Conservation (phyloP, 805 yeast genomes). For the Yamadazyma laniorum region DNA sequence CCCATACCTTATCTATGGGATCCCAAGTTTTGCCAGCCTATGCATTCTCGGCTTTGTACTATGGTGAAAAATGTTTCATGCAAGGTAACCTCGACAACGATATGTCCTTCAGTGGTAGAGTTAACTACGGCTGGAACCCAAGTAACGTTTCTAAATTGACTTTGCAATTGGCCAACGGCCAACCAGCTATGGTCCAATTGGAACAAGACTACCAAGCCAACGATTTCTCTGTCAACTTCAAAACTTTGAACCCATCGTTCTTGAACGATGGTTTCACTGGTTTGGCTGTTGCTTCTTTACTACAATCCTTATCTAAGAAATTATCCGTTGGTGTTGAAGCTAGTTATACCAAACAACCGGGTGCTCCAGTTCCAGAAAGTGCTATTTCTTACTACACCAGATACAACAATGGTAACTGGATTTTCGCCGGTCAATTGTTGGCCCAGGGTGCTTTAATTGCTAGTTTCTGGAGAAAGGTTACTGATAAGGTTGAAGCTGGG, state of each 20-base stretch:
- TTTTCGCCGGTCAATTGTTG: conserved; percentile 88
- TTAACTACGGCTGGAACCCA: conserved; percentile 88
- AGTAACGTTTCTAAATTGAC: conserved; percentile 77
- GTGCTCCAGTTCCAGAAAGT: conserved; percentile 77
- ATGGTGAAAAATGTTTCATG: conserved; percentile 76
- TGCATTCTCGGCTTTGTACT: conserved; percentile 86
- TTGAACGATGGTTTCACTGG: conserved; percentile 74
- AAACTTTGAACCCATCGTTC: conserved; percentile 85
- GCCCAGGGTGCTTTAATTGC: conserved; percentile 89
- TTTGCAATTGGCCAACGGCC: conserved; percentile 82
- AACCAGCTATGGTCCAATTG: conserved; percentile 90
- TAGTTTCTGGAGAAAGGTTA: conserved; percentile 90
- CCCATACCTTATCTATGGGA: conserved; percentile 90
- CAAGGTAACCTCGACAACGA: conserved; percentile 94
- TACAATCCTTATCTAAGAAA: conserved; percentile 83
- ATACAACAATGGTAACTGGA: conserved; percentile 86
- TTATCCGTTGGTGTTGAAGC: conserved; percentile 91
- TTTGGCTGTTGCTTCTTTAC: conserved; percentile 84
- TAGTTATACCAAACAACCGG: conserved; percentile 74
- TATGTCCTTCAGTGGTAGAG: conserved; percentile 78
- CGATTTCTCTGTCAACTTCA: conserved; percentile 86
- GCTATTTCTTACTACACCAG: conserved; percentile 88
- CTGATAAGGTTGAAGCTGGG: conserved; percentile 94
- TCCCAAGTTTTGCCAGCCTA: conserved; percentile 84
- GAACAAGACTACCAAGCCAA: conserved; percentile 94